These are phyloP conservation scores for Amorphotheca resinae DNA, from an alignment of 495 filamentous ascomycete species.

Conservation along the genomic window DNA sequence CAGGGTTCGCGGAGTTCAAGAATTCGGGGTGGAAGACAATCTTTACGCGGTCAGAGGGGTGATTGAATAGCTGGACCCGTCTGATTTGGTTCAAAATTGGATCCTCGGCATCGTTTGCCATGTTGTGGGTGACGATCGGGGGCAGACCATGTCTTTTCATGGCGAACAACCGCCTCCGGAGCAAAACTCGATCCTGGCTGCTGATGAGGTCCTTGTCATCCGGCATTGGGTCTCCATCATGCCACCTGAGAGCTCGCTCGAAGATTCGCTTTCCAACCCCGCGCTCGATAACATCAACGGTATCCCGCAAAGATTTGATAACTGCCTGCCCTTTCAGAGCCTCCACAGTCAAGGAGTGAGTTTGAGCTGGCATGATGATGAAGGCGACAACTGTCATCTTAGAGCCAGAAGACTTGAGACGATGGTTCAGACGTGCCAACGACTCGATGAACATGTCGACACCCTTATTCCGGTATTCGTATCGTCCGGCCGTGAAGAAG, in stretches of 20 bases:
- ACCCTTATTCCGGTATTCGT: conserved; percentile 96
- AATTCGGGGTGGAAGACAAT: conserved; percentile 98
- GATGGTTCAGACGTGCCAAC: conserved; percentile 85
- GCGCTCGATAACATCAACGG: conserved; percentile 77
- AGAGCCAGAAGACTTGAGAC: conserved; percentile 70
- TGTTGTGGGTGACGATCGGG: conserved; percentile 99
- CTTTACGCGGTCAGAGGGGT: conserved; percentile 89
- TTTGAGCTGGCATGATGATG: conserved; percentile 97
- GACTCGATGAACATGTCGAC: conserved; percentile 99
- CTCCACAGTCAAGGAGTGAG: conserved; percentile 91
- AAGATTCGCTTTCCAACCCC: conserved; percentile 89
- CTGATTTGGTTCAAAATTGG: conserved; percentile 95
- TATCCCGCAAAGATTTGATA: conserved; percentile 90
- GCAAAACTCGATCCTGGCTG: conserved; percentile 81
- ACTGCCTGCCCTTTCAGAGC: conserved; percentile 93
- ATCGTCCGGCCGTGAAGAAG: conserved; percentile 91
- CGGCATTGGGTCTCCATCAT: conserved; percentile 81
- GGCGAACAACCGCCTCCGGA: conserved; percentile 82
- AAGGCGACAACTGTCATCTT: conserved; percentile 97
- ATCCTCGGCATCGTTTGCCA: conserved; percentile 87
- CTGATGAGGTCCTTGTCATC: conserved; percentile 93
- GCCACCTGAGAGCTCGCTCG: conserved; percentile 85
- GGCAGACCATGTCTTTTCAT: conserved; percentile 87
- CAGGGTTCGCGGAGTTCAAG: conserved; percentile 87
- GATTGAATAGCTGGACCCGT: conserved; percentile 92